Percentiles rank a stretch among this genome's conserved stretches.
These are phyloP conservation scores for Hypoxylon sp. DNA, from an alignment of 2,329 filamentous ascomycete genomes.

Conservation along the genomic window DNA sequence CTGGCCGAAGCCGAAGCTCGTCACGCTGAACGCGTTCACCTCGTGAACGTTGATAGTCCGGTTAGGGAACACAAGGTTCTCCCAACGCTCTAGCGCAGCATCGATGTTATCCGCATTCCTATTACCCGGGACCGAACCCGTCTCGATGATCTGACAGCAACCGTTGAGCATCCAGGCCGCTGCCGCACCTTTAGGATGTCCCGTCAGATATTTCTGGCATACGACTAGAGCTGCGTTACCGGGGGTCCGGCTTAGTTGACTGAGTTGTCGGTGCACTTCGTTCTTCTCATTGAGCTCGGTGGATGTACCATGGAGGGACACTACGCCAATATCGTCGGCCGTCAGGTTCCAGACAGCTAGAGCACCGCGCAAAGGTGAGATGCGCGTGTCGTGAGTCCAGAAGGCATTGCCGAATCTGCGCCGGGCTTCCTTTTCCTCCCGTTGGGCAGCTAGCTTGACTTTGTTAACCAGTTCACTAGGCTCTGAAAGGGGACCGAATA, in stretches of 20 bases:
- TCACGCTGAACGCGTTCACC: constrained; percentile 56
- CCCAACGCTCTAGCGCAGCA: constrained; percentile 45
- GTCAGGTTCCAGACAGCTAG: constrained; percentile 55
- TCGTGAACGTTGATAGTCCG: constrained; percentile 24
- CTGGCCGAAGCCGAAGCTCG: constrained; percentile 61
- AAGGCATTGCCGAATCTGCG: constrained; percentile 51
- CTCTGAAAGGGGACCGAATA: constrained; percentile 21
- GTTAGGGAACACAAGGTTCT: constrained; percentile 54
- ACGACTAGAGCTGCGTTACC: constrained; percentile 54
- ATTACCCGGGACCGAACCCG: constrained; percentile 54
- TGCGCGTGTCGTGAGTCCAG: constrained; percentile 45
- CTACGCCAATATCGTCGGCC: constrained; percentile 56
- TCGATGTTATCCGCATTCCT: constrained; percentile 56
- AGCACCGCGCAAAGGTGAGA: constrained; percentile 55
- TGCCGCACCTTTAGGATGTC: constrained; percentile 57
- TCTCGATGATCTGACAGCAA: constrained; percentile 53
- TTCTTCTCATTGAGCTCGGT: constrained; percentile 58
- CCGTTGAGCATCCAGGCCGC: constrained; percentile 57
- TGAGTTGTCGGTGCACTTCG: constrained; percentile 55
- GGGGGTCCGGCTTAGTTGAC: constrained; percentile 52
- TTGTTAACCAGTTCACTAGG: constrained; percentile 21
- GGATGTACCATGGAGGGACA: constrained; percentile 58
- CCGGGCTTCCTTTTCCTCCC: constrained; percentile 42
- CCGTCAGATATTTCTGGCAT: constrained; percentile 56
- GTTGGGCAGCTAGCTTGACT: constrained; percentile 38